These are phyloP conservation scores for Vigna radiata DNA, from an alignment of 306 rosid genomes.

Conservation along the genomic window DNA sequence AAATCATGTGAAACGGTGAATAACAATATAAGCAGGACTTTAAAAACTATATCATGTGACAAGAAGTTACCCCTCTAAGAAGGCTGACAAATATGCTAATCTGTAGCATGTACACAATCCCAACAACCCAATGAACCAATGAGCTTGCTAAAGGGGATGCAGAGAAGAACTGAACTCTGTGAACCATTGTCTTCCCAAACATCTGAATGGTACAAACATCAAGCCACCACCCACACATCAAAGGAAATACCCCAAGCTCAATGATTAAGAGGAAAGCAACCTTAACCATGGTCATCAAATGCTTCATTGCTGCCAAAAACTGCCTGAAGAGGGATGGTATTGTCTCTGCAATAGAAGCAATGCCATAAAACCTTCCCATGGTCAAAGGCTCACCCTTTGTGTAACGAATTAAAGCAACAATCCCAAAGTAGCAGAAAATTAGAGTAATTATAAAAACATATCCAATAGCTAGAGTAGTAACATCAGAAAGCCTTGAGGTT, in stretches of 20 bases:
- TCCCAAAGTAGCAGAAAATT: slow-evolving; percentile 80
- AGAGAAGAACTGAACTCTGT: slow-evolving; percentile 94
- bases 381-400: slow-evolving; percentile 95
- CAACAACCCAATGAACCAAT: slow-evolving; percentile 98
- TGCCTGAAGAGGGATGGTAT: slow-evolving; percentile 97
- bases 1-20: not conserved
- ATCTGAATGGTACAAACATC: slow-evolving; percentile 95
- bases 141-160: slow-evolving; percentile 97
- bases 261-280: slow-evolving; percentile 98
- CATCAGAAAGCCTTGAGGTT: slow-evolving; percentile 88
- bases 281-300: slow-evolving; percentile 98
- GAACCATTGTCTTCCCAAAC: slow-evolving; percentile 97
- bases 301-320: slow-evolving; percentile 97
- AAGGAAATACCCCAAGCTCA: slow-evolving; percentile 98
- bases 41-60: slow-evolving; percentile 25
- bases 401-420: slow-evolving; percentile 84
- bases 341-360: slow-evolving; percentile 92
- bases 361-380: slow-evolving; percentile 83
- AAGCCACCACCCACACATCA: slow-evolving; percentile 99
- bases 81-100: slow-evolving; percentile 99
- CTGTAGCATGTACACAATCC: slow-evolving; percentile 96
- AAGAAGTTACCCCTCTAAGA: slow-evolving; percentile 90
- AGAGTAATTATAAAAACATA: slow-evolving; percentile 77
- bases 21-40: slow-evolving; percentile 17
- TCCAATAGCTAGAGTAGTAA: slow-evolving; percentile 94